Conservation (phyloP, 2,329 filamentous ascomycete species). For the Sordariomycetes sp. region DNA sequence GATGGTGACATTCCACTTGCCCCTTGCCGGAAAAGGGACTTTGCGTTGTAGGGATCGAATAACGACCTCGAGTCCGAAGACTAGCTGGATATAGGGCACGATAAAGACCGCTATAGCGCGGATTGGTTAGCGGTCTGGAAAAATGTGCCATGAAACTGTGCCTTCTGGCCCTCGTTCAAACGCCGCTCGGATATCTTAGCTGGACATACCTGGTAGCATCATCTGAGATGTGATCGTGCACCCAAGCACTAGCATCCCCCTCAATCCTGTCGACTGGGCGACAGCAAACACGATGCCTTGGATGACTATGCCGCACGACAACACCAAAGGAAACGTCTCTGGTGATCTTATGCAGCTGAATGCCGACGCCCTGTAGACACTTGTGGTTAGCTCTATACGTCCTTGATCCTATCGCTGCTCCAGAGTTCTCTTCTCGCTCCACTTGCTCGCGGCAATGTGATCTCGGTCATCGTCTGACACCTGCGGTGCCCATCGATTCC, state of each 20-base stretch:
- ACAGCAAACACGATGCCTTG: constrained; percentile 48
- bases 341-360: constrained; percentile 33
- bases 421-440: neutral
- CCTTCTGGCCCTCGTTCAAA: neutral
- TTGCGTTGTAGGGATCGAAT: constrained; percentile 40
- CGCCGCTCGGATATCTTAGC: neutral
- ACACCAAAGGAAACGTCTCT: constrained; percentile 43
- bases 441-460: neutral
- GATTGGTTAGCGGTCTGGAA: constrained; percentile 13
- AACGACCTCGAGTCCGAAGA: constrained; percentile 53
- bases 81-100: constrained; percentile 52
- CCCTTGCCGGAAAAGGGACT: constrained; percentile 44
- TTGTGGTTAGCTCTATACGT: neutral
- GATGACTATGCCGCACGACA: constrained; percentile 45
- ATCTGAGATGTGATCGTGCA: constrained; percentile 45
- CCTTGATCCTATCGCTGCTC: neutral
- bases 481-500: neutral
- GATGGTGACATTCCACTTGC: constrained; percentile 48
- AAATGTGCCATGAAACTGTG: neutral
- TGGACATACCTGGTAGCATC: constrained; percentile 45
- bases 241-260: constrained; percentile 35
- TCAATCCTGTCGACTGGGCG: constrained; percentile 44
- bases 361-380: constrained; percentile 20
- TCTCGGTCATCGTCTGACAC: neutral
- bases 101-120: constrained; percentile 49